Evolutionary conservation across 2,329 filamentous ascomycete species (phyloP).

Genomic region (Curvularia sp.): DNA sequence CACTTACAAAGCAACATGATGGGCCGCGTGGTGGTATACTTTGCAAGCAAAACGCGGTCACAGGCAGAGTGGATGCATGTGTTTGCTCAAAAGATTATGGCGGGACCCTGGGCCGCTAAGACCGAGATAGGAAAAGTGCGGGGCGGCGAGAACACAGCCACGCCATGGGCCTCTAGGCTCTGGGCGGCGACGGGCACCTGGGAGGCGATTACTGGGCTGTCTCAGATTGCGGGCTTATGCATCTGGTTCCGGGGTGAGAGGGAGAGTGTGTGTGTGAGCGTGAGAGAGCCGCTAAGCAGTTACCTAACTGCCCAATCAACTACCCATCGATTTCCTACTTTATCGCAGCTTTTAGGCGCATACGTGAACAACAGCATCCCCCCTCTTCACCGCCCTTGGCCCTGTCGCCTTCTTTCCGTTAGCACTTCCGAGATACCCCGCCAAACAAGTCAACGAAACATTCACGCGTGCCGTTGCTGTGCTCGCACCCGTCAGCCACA

Average conservation of each 20-base stretch:
- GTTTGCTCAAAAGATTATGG: conserved; percentile 27
- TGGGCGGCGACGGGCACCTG: conserved; percentile 22
- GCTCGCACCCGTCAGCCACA: conserved; percentile 4
- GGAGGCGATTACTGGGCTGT: conserved; percentile 17
- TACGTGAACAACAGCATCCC: background rate
- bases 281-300: background rate
- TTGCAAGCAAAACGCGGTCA: background rate
- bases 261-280: background rate
- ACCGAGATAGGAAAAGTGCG: conserved; percentile 34
- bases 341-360: conserved; percentile 1
- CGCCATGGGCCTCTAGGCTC: background rate
- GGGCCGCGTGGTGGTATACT: conserved; percentile 12
- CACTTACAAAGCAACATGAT: conserved; percentile 71
- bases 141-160: conserved; percentile 21
- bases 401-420: conserved; percentile 18
- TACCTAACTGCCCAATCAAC: background rate
- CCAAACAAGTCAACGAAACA: conserved; percentile 17
- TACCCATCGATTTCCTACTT: background rate
- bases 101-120: conserved; percentile 35
- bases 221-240: conserved; percentile 26
- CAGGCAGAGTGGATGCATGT: background rate
- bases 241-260: conserved; percentile 15
- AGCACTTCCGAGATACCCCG: conserved; percentile 21
- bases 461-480: conserved; percentile 10
- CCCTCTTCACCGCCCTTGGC: conserved; percentile 14